Conservation (phyloP, 2,329 filamentous ascomycete genomes). For the Epichloe typhina region DNA sequence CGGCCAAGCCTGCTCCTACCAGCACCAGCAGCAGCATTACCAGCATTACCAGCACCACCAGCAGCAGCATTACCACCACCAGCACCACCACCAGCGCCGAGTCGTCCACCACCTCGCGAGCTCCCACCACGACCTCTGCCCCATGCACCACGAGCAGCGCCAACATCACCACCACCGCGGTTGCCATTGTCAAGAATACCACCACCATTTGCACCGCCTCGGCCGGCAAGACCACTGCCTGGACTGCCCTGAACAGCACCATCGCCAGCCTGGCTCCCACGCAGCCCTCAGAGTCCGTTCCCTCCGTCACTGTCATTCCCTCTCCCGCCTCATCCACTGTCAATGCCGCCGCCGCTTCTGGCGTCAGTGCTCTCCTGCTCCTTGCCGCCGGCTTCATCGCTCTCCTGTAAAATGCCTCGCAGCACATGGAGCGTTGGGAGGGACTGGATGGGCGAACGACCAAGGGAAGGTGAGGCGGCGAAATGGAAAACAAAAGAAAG, state of each 20-base stretch:
- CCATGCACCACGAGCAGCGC: slow-evolving; percentile 13
- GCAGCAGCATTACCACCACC: slow-evolving; percentile 13
- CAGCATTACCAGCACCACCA: slow-evolving; percentile 9
- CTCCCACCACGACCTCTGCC: slow-evolving; percentile 17
- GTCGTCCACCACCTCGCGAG: slow-evolving; percentile 6
- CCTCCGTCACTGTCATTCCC: slow-evolving; percentile 7
- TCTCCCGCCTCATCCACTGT: slow-evolving; percentile 11
- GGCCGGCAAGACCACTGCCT: slow-evolving; percentile 16
- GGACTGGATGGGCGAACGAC: no score
- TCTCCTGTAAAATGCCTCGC: slow-evolving; percentile 17
- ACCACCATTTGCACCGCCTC: background rate
- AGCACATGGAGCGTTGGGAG: background rate
- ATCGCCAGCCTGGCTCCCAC: slow-evolving; percentile 13
- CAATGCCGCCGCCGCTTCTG: slow-evolving; percentile 18
- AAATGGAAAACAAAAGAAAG: slow-evolving; percentile 1
- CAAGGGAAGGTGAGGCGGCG: no score
- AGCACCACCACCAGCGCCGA: slow-evolving; percentile 13
- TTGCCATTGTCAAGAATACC: slow-evolving; percentile 6
- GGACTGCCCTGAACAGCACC: slow-evolving; percentile 21
- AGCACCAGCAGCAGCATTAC: slow-evolving; percentile 14
- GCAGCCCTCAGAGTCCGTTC: slow-evolving; percentile 11
- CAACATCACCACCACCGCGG: slow-evolving; percentile 8
- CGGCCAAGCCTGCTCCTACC: slow-evolving; percentile 16
- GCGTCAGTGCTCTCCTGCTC: slow-evolving; percentile 24
- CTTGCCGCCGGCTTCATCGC: slow-evolving; percentile 22